Evolutionary conservation across 371 early-diverging fungal genomes (phyloP).

Genomic region (Choanephora cucurbitarum): DNA sequence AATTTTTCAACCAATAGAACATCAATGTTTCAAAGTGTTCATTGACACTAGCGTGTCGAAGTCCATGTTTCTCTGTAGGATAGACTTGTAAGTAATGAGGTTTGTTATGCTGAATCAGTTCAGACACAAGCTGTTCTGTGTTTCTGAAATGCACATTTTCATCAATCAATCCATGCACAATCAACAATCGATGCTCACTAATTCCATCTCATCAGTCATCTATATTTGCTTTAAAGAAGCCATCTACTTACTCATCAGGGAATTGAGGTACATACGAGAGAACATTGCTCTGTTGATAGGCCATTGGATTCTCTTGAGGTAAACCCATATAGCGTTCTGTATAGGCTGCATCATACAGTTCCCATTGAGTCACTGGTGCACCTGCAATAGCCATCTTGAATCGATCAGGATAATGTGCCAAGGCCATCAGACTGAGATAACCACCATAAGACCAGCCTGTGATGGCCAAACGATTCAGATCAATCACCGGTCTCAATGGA

Average conservation of each 20-base stretch:
- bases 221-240: neutral
- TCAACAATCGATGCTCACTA: constrained; percentile 66
- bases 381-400: constrained; percentile 77
- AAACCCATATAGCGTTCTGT: constrained; percentile 81
- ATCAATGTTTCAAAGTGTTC: constrained; percentile 84
- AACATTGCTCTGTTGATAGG: constrained; percentile 58
- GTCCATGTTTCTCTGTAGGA: constrained; percentile 77
- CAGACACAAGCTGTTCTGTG: constrained; percentile 60
- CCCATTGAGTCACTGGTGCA: constrained; percentile 80
- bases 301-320: constrained; percentile 49
- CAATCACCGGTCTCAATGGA: constrained; percentile 41
- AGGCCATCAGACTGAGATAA: constrained; percentile 71
- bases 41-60: constrained; percentile 66
- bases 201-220: neutral
- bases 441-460: constrained; percentile 81
- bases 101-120: constrained; percentile 58
- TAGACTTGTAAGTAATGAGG: constrained; percentile 71
- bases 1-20: constrained; percentile 71
- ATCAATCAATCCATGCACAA: constrained; percentile 80
- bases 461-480: constrained; percentile 64
- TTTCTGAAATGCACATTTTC: constrained; percentile 84
- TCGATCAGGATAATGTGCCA: constrained; percentile 63
- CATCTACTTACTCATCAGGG: constrained; percentile 56
- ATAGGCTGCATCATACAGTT: constrained; percentile 77
- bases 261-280: constrained; percentile 56